phyloP scores from a whole-genome alignment of 2,329 filamentous ascomycete species.

The Diaporthe velutina region DNA sequence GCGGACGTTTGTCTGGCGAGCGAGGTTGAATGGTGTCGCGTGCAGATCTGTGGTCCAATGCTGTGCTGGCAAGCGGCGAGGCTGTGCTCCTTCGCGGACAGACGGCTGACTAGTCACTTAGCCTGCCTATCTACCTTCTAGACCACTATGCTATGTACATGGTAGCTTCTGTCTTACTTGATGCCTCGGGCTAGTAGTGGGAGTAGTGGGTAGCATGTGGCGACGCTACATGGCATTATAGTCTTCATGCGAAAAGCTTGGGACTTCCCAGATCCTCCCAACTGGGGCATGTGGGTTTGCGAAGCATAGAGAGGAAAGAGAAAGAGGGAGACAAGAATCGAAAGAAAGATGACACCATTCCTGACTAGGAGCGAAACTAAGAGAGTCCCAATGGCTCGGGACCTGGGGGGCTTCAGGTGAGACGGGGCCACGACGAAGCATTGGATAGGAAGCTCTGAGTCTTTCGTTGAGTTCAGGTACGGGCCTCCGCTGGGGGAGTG shows the following conservation, averaged over 20 bases:
- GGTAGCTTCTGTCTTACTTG: not conserved
- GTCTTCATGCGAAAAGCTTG: conserved; percentile 20
- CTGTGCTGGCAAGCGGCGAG: conserved; percentile 25
- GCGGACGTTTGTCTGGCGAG: not conserved
- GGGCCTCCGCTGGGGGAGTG: conserved; percentile 6
- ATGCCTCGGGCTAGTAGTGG: not conserved
- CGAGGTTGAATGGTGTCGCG: conserved; percentile 1
- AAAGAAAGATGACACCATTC: conserved; percentile 20
- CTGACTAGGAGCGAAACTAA: conserved; percentile 25
- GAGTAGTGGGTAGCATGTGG: conserved; percentile 15
- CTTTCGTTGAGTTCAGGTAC: conserved; percentile 18
- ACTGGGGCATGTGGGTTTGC: conserved; percentile 3
- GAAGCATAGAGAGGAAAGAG: not conserved
- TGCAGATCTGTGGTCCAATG: conserved; percentile 21
- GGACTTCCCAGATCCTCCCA: not conserved
- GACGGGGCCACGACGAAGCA: conserved; percentile 3
- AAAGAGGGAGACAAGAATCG: not conserved
- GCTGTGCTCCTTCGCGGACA: conserved; percentile 9
- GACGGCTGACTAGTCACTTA: not conserved
- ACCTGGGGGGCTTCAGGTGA: conserved; percentile 32
- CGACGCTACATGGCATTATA: conserved; percentile 18
- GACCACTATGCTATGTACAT: not conserved
- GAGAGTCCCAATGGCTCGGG: conserved; percentile 21
- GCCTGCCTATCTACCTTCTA: not conserved
- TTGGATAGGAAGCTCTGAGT: conserved; percentile 28